phyloP scores from a whole-genome alignment of 176 grass and related monocot genomes.

The Panicum miliaceum region DNA sequence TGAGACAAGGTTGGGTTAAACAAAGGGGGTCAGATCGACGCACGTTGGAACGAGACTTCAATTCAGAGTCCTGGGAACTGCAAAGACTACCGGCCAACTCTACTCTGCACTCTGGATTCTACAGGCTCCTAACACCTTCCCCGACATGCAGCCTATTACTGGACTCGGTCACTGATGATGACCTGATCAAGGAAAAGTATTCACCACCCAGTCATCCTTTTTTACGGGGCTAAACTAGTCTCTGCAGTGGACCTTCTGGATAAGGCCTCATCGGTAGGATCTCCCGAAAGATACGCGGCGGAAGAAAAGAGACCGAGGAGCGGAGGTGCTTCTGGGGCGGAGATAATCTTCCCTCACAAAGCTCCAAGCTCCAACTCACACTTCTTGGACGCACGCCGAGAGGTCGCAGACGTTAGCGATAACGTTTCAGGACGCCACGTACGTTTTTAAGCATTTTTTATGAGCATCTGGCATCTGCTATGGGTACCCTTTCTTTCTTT shows the following conservation, averaged over 20 bases:
- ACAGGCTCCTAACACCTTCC: neutral
- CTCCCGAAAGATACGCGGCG: slow-evolving; percentile 13
- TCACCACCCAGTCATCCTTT: neutral
- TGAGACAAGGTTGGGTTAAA: neutral
- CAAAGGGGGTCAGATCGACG: neutral
- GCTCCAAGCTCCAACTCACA: slow-evolving; percentile 18
- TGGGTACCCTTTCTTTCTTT: neutral
- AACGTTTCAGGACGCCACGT: slow-evolving; percentile 29
- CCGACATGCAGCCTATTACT: slow-evolving; percentile 8
- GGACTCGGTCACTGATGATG: neutral
- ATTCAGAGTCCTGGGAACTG: neutral
- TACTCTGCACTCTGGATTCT: neutral
- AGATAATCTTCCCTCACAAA: neutral
- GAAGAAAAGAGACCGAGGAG: neutral
- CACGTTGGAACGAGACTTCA: neutral
- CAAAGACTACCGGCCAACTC: neutral
- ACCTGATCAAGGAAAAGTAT: neutral
- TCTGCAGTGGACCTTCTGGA: neutral
- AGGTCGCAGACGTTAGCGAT: neutral
- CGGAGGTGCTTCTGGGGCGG: neutral
- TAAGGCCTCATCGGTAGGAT: slow-evolving; percentile 14
- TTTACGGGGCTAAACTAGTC: neutral
- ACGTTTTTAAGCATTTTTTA: neutral
- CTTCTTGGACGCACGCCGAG: neutral
- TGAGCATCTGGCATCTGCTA: neutral